Conservation (phyloP, 2,329 filamentous ascomycete species). For the Ascochyta lentis region DNA sequence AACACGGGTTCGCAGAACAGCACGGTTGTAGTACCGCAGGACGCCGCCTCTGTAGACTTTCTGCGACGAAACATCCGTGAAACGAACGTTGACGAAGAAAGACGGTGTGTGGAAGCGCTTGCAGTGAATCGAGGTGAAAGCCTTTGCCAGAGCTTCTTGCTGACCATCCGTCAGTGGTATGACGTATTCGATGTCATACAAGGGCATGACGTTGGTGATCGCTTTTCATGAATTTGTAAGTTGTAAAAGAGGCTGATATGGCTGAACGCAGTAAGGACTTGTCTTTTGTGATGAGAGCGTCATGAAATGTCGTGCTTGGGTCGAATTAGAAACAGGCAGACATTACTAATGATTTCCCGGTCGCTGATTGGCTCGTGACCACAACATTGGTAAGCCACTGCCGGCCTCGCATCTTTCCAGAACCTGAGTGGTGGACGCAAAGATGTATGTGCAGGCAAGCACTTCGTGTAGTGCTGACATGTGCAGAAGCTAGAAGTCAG, state of each 20-base stretch:
- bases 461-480: background rate
- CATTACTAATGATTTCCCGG: background rate
- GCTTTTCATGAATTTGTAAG: too few species aligned
- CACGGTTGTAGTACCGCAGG: conserved; percentile 1
- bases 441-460: background rate
- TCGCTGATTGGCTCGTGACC: background rate
- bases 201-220: background rate
- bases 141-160: conserved; percentile 4
- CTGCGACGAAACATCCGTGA: conserved; percentile 1
- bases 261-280: background rate
- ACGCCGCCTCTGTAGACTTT: conserved; percentile 4
- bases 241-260: background rate
- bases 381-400: background rate
- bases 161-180: conserved; percentile 1
- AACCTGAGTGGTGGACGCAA: background rate
- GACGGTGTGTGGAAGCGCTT: conserved; percentile 7
- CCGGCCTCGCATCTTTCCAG: background rate
- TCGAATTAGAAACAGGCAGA: background rate
- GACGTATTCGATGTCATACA: conserved; percentile 10
- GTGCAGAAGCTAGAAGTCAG: background rate
- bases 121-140: conserved; percentile 1
- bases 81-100: conserved; percentile 7
- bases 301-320: background rate
- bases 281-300: background rate
- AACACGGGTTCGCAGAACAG: conserved; percentile 2